Conservation (phyloP, 495 filamentous ascomycete species). For the Xylaria palmicola region DNA sequence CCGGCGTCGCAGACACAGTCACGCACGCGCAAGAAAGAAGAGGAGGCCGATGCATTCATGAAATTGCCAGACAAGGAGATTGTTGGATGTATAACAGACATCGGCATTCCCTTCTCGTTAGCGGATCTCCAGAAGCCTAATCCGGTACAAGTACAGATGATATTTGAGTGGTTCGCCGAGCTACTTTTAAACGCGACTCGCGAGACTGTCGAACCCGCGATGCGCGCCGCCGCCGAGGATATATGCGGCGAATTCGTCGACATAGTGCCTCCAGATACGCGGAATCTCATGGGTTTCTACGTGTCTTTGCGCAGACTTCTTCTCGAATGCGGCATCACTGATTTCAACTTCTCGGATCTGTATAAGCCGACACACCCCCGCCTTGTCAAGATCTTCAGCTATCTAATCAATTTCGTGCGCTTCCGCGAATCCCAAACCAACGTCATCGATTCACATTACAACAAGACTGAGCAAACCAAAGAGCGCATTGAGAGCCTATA, state of each 20-base stretch:
- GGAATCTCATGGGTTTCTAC: conserved; percentile 93
- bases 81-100: conserved; percentile 93
- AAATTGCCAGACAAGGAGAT: conserved; percentile 84
- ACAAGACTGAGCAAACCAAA: conserved; percentile 82
- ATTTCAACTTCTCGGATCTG: conserved; percentile 89
- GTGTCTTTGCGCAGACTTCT: conserved; percentile 72
- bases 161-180: conserved; percentile 97
- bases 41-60: conserved; percentile 87
- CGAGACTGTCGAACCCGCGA: conserved; percentile 89
- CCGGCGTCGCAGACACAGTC: conserved; percentile 59
- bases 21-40: conserved; percentile 66
- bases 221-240: conserved; percentile 86
- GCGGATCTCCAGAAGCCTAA: conserved; percentile 92
- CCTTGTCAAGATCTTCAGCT: conserved; percentile 88
- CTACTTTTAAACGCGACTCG: conserved; percentile 87
- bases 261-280: conserved; percentile 80
- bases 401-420: conserved; percentile 96
- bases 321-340: conserved; percentile 82
- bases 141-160: conserved; percentile 87
- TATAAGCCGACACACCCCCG: conserved; percentile 85
- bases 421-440: conserved; percentile 88
- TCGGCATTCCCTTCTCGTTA: conserved; percentile 83
- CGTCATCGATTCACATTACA: conserved; percentile 88
- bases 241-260: conserved; percentile 75
- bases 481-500: conserved; percentile 82